Evolutionary conservation across 768 basidiomycete genomes (phyloP), one percentile per base, ranked within the genome.

Genomic region (Lactarius deliciosus): DNA sequence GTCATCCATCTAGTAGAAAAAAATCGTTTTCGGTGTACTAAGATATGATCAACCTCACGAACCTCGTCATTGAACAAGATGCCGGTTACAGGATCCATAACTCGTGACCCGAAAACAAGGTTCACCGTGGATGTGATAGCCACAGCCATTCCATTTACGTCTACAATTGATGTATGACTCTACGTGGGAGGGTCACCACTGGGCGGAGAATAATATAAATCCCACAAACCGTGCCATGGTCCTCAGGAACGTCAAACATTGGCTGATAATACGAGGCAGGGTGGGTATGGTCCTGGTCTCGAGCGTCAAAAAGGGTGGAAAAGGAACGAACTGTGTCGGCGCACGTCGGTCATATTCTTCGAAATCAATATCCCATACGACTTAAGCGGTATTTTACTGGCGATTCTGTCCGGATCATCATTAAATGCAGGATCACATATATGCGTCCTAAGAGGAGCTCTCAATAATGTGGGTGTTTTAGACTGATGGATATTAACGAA

Each of bases 81-180:
- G 0, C 96, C 96, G 0, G 95, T 97, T 60, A 86, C 83, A 0
- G 90, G 84, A 76, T 96, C 94, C 69, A 96, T 80, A 1, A 98
- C 91, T 64, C 82, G 84, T 2, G 92, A 95, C 18, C 96, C 96
- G 76, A 96, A 98, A 20, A 96, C 79, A 0, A 89, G 77, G 75
- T 98, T 98, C 56, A 98, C 88, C 0, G 96, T 96, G 4, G 91
- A 89, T 1, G 96, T 97, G 40, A 98, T 73, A 18, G 90, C 76
- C 6, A 94, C 92, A 0, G 90, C 94, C 84, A 96, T 94, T 22
- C 94, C 94, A 72, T 89, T 80, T 71, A 82, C 81, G 77, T 98
- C 96, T 7, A 96, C 79, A 9, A 89, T 83, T 7, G 91, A 92
- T 6, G 90, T 83, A 73, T 98, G 96, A 64, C 93, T 95, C 87